phyloP scores from a whole-genome alignment of 2,329 filamentous ascomycete species.

The Colletotrichum camelliae region DNA sequence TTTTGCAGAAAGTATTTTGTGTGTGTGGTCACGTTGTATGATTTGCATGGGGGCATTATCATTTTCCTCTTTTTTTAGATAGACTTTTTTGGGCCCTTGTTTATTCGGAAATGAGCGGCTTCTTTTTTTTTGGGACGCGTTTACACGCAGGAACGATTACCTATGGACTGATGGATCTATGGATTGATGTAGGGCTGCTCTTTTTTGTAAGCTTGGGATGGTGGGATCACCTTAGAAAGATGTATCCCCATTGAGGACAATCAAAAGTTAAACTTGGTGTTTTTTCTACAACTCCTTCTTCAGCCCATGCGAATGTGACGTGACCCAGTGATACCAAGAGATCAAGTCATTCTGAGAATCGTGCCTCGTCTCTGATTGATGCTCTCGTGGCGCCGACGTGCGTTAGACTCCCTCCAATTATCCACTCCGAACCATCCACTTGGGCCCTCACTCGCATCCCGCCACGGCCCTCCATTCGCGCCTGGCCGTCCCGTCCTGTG shows the following conservation, averaged over 20 bases:
- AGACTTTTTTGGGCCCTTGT: constrained; percentile 5
- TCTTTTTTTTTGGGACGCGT: background rate
- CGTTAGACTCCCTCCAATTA: background rate
- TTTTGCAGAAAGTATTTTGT: background rate
- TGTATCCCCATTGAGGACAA: background rate
- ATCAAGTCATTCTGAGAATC: background rate
- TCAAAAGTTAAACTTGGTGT: background rate
- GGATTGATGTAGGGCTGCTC: background rate
- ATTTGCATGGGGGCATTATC: background rate
- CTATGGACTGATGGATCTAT: background rate
- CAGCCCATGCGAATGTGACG: background rate
- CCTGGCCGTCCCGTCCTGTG: background rate
- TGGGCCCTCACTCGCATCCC: background rate
- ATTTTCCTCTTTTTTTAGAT: background rate
- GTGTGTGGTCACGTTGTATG: background rate
- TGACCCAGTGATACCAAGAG: background rate
- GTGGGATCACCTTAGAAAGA: background rate
- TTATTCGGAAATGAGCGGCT: background rate
- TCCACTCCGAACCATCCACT: background rate
- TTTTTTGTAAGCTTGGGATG: background rate
- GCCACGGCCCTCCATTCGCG: background rate
- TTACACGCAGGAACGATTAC: background rate
- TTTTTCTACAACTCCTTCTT: background rate
- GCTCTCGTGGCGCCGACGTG: background rate
- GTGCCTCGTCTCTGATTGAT: background rate